A percentile compares a stretch with the other conserved stretches of the same genome.
phyloP scores from a whole-genome alignment of 352 stramenopile species.

The Globisporangium sylvaticum region DNA sequence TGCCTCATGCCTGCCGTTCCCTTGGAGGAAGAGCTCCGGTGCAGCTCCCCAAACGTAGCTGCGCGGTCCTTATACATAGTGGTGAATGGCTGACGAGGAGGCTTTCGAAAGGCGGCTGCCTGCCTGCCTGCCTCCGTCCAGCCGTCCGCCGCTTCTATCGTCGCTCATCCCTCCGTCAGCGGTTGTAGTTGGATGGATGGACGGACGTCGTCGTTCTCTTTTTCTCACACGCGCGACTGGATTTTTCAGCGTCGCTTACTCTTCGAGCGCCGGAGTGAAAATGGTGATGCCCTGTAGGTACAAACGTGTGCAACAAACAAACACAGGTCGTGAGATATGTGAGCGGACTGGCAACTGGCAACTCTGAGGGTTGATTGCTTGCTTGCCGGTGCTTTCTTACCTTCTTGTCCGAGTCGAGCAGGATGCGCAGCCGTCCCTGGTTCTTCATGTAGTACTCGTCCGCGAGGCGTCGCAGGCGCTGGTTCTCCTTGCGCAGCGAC shows the following conservation, averaged over 20 bases:
- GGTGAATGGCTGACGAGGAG: not conserved
- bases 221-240: not conserved
- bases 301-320: slow-evolving; percentile 1
- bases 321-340: not conserved
- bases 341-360: not conserved
- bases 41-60: not conserved
- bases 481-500: slow-evolving; percentile 57
- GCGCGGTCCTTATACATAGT: not conserved
- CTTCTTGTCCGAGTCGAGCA: slow-evolving; percentile 61
- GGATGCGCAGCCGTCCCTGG: slow-evolving; percentile 50
- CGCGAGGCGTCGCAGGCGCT: slow-evolving; percentile 50
- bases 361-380: not conserved
- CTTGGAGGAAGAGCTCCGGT: not conserved
- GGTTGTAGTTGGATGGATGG: not conserved
- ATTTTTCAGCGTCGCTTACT: slow-evolving; percentile 12
- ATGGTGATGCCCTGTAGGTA: slow-evolving; percentile 16
- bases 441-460: slow-evolving; percentile 84
- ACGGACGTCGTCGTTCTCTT: not conserved
- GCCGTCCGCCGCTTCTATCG: slow-evolving; percentile 1
- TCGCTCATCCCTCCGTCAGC: not conserved
- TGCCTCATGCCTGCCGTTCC: not conserved
- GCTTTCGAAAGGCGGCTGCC: not conserved
- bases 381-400: slow-evolving; percentile 8
- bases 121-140: slow-evolving; percentile 8
- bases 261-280: slow-evolving; percentile 18